Evolutionary conservation across 306 rosid species (phyloP).

Genomic region (Cucumis cinereus): DNA sequence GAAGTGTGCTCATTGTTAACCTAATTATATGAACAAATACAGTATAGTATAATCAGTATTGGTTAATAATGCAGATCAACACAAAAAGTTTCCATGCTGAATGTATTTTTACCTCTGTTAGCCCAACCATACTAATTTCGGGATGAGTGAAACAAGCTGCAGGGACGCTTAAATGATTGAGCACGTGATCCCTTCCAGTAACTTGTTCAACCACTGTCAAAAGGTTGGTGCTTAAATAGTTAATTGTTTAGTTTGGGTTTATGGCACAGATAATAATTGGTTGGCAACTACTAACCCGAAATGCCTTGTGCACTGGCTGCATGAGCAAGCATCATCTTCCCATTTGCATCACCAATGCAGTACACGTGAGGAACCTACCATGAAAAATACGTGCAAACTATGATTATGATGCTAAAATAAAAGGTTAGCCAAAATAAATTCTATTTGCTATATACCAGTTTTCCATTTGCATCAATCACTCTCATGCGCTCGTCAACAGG

Average conservation of each 20-base stretch:
- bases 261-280: not conserved
- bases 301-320: conserved; percentile 99
- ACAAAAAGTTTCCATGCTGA: not conserved
- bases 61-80: not conserved
- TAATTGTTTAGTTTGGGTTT: not conserved
- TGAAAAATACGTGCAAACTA: conserved; percentile 21
- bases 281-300: conserved; percentile 36
- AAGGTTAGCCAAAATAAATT: conserved; percentile 10
- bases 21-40: not conserved
- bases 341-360: conserved; percentile 96
- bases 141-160: conserved; percentile 56
- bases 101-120: conserved; percentile 55
- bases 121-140: conserved; percentile 74
- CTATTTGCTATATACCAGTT: conserved; percentile 38
- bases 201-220: conserved; percentile 83
- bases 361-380: conserved; percentile 73
- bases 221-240: not conserved
- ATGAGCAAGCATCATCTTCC: conserved; percentile 99
- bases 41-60: not conserved
- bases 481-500: conserved; percentile 92
- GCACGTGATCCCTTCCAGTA: conserved; percentile 47
- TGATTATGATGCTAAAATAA: not conserved
- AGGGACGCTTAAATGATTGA: conserved; percentile 89
- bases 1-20: not conserved
- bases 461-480: conserved; percentile 68